These are phyloP conservation scores for Alloascoidea hylecoeti DNA, from an alignment of 805 yeast species.

Conservation along the genomic window DNA sequence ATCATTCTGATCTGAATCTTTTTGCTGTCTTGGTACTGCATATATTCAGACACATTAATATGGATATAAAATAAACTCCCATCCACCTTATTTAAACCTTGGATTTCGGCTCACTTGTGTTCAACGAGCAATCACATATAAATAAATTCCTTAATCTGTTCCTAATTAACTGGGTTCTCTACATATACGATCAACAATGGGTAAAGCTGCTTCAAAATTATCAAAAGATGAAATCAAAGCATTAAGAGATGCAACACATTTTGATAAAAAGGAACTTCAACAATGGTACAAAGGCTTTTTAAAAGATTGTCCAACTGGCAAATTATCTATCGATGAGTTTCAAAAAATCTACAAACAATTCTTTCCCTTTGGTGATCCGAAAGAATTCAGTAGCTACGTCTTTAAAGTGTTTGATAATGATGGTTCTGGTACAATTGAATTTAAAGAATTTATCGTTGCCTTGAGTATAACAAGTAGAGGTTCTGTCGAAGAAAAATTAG, in stretches of 20 bases:
- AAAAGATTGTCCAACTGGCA: slow-evolving; percentile 71
- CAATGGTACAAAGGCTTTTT: slow-evolving; percentile 84
- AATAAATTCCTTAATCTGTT: too few relatives aligned
- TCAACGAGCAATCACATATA: too few relatives aligned
- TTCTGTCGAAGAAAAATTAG: slow-evolving; percentile 64
- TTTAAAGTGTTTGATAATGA: slow-evolving; percentile 64
- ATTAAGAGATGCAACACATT: slow-evolving; percentile 61
- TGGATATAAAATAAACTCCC: too few relatives aligned
- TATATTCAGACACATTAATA: too few relatives aligned
- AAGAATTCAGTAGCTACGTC: slow-evolving; percentile 61
- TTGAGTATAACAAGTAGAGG: slow-evolving; percentile 62
- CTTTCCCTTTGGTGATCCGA: slow-evolving; percentile 81
- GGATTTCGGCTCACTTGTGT: too few relatives aligned
- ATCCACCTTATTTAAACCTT: too few relatives aligned
- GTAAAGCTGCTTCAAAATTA: slow-evolving; percentile 67
- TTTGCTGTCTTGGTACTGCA: too few relatives aligned
- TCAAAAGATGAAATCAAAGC: slow-evolving; percentile 63
- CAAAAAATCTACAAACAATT: slow-evolving; percentile 70
- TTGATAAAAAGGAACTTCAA: slow-evolving; percentile 68
- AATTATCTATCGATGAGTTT: slow-evolving; percentile 60
- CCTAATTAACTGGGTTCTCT: too few relatives aligned
- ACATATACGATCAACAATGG: slow-evolving; percentile 33
- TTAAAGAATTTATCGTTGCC: slow-evolving; percentile 63
- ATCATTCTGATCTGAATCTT: too few relatives aligned
- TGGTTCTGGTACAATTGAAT: slow-evolving; percentile 51